phyloP scores from a whole-genome alignment of 106 monocot species.

The Dioscorea zingiberensis region DNA sequence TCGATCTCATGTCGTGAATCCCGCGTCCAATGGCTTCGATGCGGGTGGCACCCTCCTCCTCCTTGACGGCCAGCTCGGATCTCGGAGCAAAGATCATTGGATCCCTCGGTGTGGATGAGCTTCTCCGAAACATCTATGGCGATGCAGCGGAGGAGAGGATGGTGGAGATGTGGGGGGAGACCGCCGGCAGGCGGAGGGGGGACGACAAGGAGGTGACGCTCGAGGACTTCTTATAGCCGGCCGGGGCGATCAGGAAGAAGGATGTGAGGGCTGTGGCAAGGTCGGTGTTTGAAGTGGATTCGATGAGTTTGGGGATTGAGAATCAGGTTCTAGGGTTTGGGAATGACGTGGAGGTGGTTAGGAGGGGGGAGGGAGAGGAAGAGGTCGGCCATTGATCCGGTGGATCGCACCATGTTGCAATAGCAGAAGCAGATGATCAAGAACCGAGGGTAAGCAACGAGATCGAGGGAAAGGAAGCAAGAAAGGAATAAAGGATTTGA shows the following conservation, averaged over 20 bases:
- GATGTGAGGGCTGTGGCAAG: not conserved
- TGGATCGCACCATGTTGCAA: slow-evolving; percentile 29
- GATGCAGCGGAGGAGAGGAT: not conserved
- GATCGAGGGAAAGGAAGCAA: slow-evolving; percentile 70
- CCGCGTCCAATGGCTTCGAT: not conserved
- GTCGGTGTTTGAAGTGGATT: not conserved
- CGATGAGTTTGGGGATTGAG: not conserved
- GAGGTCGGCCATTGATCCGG: slow-evolving; percentile 13
- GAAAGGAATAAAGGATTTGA: slow-evolving; percentile 6
- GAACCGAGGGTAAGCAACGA: slow-evolving; percentile 66
- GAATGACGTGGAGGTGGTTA: slow-evolving; percentile 17
- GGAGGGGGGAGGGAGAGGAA: slow-evolving; percentile 38
- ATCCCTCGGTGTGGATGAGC: slow-evolving; percentile 8
- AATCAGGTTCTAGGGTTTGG: not conserved
- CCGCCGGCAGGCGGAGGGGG: not conserved
- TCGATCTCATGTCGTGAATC: no score
- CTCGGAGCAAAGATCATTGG: not conserved
- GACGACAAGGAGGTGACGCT: slow-evolving; percentile 13
- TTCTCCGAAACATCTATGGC: slow-evolving; percentile 10
- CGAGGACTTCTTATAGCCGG: slow-evolving; percentile 14
- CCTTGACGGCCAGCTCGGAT: not conserved
- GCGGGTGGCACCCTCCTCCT: not conserved
- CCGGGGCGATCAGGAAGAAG: slow-evolving; percentile 29
- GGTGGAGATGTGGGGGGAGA: slow-evolving; percentile 18
- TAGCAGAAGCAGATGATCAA: slow-evolving; percentile 61